A percentile compares a stretch with the other conserved stretches of the same genome.
phyloP scores from a whole-genome alignment of 2,329 filamentous ascomycete species.

The Epichloe bromicola region DNA sequence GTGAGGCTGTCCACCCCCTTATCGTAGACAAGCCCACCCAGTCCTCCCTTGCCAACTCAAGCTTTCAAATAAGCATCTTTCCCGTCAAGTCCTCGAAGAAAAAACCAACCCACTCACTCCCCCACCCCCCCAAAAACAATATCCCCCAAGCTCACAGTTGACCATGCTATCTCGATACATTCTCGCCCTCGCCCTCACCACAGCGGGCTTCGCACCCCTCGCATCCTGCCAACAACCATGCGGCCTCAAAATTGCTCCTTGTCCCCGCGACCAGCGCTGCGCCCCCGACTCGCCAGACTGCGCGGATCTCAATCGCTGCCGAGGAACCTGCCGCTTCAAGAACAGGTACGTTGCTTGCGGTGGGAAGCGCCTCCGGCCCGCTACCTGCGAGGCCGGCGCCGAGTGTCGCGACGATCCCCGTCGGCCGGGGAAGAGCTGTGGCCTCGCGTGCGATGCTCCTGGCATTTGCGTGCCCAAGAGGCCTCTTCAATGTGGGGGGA shows the following conservation, averaged over 20 bases:
- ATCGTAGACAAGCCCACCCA: not conserved
- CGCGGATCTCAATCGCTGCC: constrained; percentile 15
- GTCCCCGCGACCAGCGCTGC: constrained; percentile 15
- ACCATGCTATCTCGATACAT: constrained; percentile 14
- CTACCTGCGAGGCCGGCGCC: constrained; percentile 12
- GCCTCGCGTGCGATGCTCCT: constrained; percentile 21
- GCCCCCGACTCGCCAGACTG: constrained; percentile 12
- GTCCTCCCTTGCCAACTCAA: not conserved
- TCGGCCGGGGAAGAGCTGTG: constrained; percentile 13
- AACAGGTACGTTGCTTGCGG: constrained; percentile 22
- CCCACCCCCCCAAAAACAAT: not conserved
- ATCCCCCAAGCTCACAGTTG: no score
- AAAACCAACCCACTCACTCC: no score
- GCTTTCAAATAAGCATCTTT: not conserved
- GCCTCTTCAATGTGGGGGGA: constrained; percentile 15
- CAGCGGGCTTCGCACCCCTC: constrained; percentile 9
- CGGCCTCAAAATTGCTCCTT: constrained; percentile 17
- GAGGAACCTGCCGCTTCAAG: constrained; percentile 16
- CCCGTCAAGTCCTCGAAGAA: not conserved
- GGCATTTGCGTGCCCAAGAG: constrained; percentile 20
- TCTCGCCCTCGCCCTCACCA: constrained; percentile 9
- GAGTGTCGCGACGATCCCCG: constrained; percentile 23
- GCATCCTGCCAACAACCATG: constrained; percentile 10
- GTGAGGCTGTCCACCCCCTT: not conserved
- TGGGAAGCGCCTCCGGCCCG: constrained; percentile 14